Evolutionary conservation across 225 moss, liverwort and hornwort genomes (phyloP).

Genomic region (Neckera pumila): DNA sequence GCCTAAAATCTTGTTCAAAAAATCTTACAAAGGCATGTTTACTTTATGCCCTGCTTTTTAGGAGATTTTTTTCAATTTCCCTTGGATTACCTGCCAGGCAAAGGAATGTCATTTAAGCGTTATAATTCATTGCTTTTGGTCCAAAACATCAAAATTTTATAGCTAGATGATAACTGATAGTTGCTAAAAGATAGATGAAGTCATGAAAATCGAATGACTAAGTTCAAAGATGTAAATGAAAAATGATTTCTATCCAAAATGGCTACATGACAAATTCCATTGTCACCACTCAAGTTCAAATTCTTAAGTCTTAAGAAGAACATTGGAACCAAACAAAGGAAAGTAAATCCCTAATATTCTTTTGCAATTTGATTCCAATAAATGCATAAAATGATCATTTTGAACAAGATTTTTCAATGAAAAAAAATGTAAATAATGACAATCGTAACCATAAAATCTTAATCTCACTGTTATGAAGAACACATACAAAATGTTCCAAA

Average conservation of each 20-base stretch:
- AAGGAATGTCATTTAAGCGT: neutral
- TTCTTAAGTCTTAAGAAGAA: neutral
- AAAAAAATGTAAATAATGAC: neutral
- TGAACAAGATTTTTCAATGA: neutral
- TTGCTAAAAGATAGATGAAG: neutral
- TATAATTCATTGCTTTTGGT: neutral
- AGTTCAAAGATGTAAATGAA: neutral
- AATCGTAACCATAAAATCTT: neutral
- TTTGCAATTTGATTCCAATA: neutral
- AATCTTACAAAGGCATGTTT: too few species aligned
- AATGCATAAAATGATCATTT: neutral
- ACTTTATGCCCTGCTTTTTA: neutral
- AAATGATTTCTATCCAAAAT: neutral
- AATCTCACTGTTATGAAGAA: too few species aligned
- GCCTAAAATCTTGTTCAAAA: too few species aligned
- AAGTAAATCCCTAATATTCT: neutral
- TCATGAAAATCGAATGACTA: neutral
- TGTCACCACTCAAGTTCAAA: neutral
- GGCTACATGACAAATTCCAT: neutral
- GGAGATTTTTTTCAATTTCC: neutral
- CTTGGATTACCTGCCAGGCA: accelerated
- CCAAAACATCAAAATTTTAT: neutral
- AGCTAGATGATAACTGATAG: accelerated
- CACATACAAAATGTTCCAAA: neutral
- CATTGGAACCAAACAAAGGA: neutral